Base-by-base conservation (phyloP, 2,329 filamentous ascomycete genomes). In the Fusarium sp. region DNA sequence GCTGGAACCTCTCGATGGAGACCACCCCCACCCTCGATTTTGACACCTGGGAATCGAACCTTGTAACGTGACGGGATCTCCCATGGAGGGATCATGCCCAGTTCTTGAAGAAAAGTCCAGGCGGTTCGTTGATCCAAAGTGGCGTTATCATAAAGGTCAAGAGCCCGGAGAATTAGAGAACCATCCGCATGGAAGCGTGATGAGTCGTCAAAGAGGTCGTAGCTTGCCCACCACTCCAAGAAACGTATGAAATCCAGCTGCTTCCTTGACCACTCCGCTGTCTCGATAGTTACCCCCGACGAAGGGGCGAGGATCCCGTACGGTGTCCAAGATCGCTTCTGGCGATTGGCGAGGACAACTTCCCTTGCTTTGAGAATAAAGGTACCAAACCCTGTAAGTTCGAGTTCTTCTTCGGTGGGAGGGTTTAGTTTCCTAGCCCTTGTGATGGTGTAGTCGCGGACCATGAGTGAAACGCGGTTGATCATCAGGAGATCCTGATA, bases 81-180 rank as follows among this genome's bases (percentile, higher is more conserved):
- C 88, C 92, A 94, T 0, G 93, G 92, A 9, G 89, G 83, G 46
- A 94, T 87, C 62, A 91, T 89, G 12, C 93, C 93, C 44, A 95
- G 85, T 79, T 96, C 94, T 77, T 95, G 92, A 33, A 96, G 82
- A 71, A 95, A 94, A 1, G 89, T 87, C 86, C 89, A 91, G 16
- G 83, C 79, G 27, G 85, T 84, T 40, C 90, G 83, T 58, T 81
- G 80, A 56, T 87, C 81, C 20, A 84, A 73, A 11, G 65, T 42
- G 6, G 81, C 82, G 8, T 88, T 83, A 7, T 81, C 75, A 77
- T 96, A 96, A 62, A 91, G 84, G 1, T 85, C 87, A 1, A 90
- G 83, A 10, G 89, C 87, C 22, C 90, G 88, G 40, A 96, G 80
- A 38, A 96, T 86, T 14, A 89, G 81, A 6, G 92, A 88, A 1